These are phyloP conservation scores for Pythium monospermum DNA, from an alignment of 352 stramenopile genomes.

Conservation along the genomic window DNA sequence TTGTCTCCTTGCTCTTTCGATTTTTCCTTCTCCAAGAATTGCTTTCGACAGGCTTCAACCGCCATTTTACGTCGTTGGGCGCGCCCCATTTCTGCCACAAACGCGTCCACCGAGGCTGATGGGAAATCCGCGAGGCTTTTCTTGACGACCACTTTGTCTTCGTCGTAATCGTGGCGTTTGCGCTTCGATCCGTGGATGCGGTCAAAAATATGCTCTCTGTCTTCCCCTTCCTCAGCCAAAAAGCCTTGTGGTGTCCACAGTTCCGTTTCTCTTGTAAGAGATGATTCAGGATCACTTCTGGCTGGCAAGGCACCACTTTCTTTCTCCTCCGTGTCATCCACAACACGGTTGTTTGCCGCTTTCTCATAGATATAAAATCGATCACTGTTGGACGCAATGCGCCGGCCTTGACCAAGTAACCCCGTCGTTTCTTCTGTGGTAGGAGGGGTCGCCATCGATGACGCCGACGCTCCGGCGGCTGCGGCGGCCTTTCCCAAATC, in stretches of 20 bases:
- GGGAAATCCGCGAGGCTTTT: slow-evolving; percentile 31
- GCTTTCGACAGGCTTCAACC: slow-evolving; percentile 21
- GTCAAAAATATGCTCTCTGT: slow-evolving; percentile 19
- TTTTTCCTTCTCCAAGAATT: slow-evolving; percentile 29
- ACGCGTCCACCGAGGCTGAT: slow-evolving; percentile 21
- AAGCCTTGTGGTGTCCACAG: not conserved
- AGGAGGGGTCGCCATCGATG: not conserved
- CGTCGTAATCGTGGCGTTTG: slow-evolving; percentile 15
- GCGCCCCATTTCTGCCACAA: slow-evolving; percentile 21
- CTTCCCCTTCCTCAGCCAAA: not conserved
- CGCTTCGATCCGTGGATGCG: slow-evolving; percentile 18
- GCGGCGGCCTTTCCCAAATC: slow-evolving; percentile 38
- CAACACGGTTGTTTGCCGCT: slow-evolving; percentile 12
- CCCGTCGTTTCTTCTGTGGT: not conserved
- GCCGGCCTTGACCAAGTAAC: slow-evolving; percentile 36
- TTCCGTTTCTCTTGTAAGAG: no score
- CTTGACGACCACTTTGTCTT: slow-evolving; percentile 17
- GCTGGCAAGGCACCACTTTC: not conserved
- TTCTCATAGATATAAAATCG: slow-evolving; percentile 75
- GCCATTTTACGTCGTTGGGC: slow-evolving; percentile 24
- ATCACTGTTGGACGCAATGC: slow-evolving; percentile 76
- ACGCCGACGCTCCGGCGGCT: slow-evolving; percentile 5
- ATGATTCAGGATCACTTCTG: not conserved
- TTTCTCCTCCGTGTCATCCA: slow-evolving; percentile 9
- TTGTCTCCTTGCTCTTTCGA: slow-evolving; percentile 32